These are phyloP conservation scores for Scenedesmus sp. DNA, from an alignment of 163 green algal species.

Conservation along the genomic window DNA sequence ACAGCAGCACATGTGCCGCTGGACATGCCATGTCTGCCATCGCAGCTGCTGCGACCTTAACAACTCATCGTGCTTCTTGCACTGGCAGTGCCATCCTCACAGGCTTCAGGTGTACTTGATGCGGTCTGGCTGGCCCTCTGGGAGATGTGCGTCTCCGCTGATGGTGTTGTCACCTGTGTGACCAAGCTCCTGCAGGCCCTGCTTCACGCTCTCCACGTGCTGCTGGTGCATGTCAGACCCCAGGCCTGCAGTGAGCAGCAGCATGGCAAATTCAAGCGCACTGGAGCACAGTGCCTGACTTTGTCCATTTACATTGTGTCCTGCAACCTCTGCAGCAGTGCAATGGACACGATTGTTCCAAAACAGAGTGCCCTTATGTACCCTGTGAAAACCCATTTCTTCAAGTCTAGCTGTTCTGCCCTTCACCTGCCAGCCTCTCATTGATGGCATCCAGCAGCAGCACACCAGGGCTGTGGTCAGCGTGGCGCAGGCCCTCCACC, in stretches of 20 bases:
- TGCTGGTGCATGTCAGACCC: not conserved
- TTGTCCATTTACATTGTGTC: too few species aligned
- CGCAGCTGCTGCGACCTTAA: too few species aligned
- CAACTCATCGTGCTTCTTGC: not conserved
- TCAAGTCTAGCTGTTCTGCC: too few species aligned
- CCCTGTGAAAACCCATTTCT: too few species aligned
- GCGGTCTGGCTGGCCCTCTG: constrained; percentile 23
- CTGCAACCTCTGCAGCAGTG: too few species aligned
- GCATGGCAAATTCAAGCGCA: not conserved
- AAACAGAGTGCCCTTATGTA: too few species aligned
- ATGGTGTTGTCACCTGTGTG: not conserved
- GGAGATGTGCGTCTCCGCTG: not conserved
- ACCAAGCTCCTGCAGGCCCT: constrained; percentile 18
- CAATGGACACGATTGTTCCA: too few species aligned
- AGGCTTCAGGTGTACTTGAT: constrained; percentile 42
- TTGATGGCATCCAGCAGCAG: constrained; percentile 42
- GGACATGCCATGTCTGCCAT: too few species aligned
- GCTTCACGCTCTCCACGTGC: not conserved
- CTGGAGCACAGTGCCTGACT: too few species aligned
- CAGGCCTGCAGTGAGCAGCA: not conserved
- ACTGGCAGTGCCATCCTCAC: not conserved
- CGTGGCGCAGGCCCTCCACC: constrained; percentile 25
- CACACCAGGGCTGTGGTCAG: constrained; percentile 34
- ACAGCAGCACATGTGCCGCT: too few species aligned
- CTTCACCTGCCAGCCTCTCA: constrained; percentile 2